Base-by-base conservation (phyloP, 441 rosid species). In the Omphalea diandra region DNA sequence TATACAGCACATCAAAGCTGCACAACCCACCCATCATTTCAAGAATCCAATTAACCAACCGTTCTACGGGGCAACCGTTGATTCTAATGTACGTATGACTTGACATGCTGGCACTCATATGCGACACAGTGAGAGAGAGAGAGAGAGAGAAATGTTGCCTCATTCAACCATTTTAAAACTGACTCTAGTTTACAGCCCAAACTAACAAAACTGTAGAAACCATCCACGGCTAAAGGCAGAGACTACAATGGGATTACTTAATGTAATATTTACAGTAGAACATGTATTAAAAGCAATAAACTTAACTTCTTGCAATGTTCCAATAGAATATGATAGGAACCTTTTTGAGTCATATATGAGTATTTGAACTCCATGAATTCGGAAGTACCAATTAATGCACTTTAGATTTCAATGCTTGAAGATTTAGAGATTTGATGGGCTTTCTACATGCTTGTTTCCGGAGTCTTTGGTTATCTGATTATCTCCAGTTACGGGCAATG, bases 371-470 rank as follows among this genome's bases (percentile, higher is more conserved):
- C 38, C 24, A 22, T 38, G n/a, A 20, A 56, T 44, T 38, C 50
- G 44, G 20, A 40, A 12, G 22, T 40, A 50, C 18, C n/a, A 20
- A 49, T 54, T 15, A 68, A 43, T 33, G 49, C 72, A 64, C 65
- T 55, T 64, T n/a, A n/a, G n/a, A n/a, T n/a, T n/a, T n/a, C 38
- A 50, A 58, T 40, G 24, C 10, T 31, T 24, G 31, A 36, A 12
- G 53, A 17, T 29, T 77, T 55, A 78, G 8, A 77, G 71, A 69
- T 77, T 83, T 35, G 93, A 89, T 17, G 88, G 87, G 82, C 88
- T 84, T 67, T 82, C 90, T 7, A 83, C 62, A 18, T 70, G 81
- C 81, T 81, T 79, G 75, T 68, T 75, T 70, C 35, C 76, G 0
- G 53, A 44, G 58, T 76, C 81, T 80, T 79, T 81, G 10, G 18